A percentile compares a stretch with the other conserved stretches of the same genome.
phyloP scores from a whole-genome alignment of 371 early-diverging fungal genomes.

The Coemansia sp. region DNA sequence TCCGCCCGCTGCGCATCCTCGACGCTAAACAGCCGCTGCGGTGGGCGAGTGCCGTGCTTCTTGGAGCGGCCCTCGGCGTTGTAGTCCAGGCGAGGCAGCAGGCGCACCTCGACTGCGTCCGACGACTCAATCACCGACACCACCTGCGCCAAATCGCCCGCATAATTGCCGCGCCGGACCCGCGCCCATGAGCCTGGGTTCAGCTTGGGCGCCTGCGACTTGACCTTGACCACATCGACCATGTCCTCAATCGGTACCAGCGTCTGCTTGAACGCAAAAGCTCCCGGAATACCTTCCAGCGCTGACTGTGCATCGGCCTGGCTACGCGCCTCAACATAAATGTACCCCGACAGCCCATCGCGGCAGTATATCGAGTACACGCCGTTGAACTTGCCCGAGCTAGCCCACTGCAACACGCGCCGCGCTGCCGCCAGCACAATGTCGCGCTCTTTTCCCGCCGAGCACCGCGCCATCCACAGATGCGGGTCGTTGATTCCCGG shows the following conservation, averaged over 20 bases:
- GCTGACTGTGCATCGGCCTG: conserved; percentile 73
- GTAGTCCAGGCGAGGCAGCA: conserved; percentile 81
- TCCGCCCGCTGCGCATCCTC: conserved; percentile 47
- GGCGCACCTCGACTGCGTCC: conserved; percentile 76
- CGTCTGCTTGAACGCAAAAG: conserved; percentile 71
- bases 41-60: conserved; percentile 51
- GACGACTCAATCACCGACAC: conserved; percentile 75
- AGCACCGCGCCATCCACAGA: conserved; percentile 91
- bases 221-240: conserved; percentile 86
- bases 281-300: conserved; percentile 67
- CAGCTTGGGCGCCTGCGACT: conserved; percentile 57
- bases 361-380: conserved; percentile 83
- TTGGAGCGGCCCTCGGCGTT: conserved; percentile 35
- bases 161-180: conserved; percentile 92
- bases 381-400: conserved; percentile 56
- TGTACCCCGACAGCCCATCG: conserved; percentile 89
- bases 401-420: conserved; percentile 68
- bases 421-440: conserved; percentile 80
- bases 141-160: conserved; percentile 93
- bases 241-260: conserved; percentile 96
- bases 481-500: conserved; percentile 90
- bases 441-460: conserved; percentile 88
- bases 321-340: conserved; percentile 92
- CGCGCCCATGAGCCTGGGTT: conserved; percentile 88
- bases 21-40: conserved; percentile 72